phyloP scores from a whole-genome alignment of 1,284 basidiomycete genomes.

The Puccinia hordei region DNA sequence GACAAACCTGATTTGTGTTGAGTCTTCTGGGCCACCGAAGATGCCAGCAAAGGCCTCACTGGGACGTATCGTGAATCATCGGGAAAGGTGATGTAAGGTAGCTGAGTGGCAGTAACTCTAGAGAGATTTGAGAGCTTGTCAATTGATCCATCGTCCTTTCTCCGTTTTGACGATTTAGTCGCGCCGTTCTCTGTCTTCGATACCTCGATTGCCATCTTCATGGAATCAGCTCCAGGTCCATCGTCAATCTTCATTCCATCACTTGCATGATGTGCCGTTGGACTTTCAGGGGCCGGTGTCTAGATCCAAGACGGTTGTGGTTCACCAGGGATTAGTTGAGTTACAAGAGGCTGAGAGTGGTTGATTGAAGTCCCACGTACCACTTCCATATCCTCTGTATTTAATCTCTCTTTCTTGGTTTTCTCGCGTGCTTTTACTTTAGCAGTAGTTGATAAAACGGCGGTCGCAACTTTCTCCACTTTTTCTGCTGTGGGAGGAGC shows the following conservation, averaged over 20 bases:
- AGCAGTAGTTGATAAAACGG: slow-evolving; percentile 90
- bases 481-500: slow-evolving; percentile 88
- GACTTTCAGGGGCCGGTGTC: slow-evolving; percentile 50
- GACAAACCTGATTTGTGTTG: slow-evolving; percentile 1
- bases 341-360: background rate
- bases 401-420: slow-evolving; percentile 71
- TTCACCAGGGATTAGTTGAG: too few species aligned
- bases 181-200: slow-evolving; percentile 43
- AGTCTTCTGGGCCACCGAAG: slow-evolving; percentile 30
- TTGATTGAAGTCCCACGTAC: slow-evolving; percentile 63
- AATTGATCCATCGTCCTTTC: slow-evolving; percentile 71
- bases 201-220: slow-evolving; percentile 58
- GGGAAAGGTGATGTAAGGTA: slow-evolving; percentile 81
- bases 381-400: slow-evolving; percentile 71
- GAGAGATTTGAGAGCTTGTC: slow-evolving; percentile 85
- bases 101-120: slow-evolving; percentile 86
- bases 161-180: slow-evolving; percentile 60
- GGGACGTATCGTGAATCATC: slow-evolving; percentile 78
- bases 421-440: slow-evolving; percentile 89
- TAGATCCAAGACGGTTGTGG: background rate
- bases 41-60: slow-evolving; percentile 75
- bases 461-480: slow-evolving; percentile 83
- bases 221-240: slow-evolving; percentile 54
- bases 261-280: slow-evolving; percentile 14
- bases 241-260: slow-evolving; percentile 51